A percentile compares a stretch with the other conserved stretches of the same genome.
Conservation (phyloP, 495 filamentous ascomycete genomes). For the Chaetomium cochliodes region DNA sequence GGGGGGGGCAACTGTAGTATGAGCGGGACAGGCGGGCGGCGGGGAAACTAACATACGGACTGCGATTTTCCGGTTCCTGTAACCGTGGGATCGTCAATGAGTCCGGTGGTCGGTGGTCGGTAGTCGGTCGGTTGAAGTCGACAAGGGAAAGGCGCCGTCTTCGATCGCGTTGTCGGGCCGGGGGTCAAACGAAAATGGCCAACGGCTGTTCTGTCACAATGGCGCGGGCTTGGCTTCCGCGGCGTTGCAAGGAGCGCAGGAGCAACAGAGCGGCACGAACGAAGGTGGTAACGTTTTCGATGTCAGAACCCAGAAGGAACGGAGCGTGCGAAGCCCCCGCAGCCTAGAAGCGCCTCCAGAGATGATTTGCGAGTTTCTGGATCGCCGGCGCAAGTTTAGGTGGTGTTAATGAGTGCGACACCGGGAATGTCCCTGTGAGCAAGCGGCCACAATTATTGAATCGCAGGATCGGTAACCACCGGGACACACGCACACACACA, state of each 20-base stretch:
- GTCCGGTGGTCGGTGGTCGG: not conserved
- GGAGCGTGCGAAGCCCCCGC: constrained; percentile 3
- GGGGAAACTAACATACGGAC: constrained; percentile 15
- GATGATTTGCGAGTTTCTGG: constrained; percentile 17
- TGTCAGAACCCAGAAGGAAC: constrained; percentile 5
- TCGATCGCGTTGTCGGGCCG: constrained; percentile 15
- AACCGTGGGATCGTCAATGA: constrained; percentile 16
- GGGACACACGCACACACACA: not conserved
- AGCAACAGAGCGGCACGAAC: not conserved
- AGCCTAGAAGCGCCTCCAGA: constrained; percentile 9
- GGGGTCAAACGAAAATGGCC: constrained; percentile 15
- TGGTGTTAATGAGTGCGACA: constrained; percentile 10
- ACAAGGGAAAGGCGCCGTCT: constrained; percentile 5
- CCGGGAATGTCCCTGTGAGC: constrained; percentile 14
- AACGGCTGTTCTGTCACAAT: constrained; percentile 8
- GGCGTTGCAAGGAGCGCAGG: constrained; percentile 9
- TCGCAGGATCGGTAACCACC: constrained; percentile 32
- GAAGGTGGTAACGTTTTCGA: not conserved
- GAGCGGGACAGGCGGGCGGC: constrained; percentile 2
- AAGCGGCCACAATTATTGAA: constrained; percentile 17
- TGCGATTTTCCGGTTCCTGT: constrained; percentile 16
- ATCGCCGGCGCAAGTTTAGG: not conserved
- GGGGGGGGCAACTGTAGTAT: too few species aligned
- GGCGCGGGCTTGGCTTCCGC: constrained; percentile 17
- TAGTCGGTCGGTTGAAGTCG: constrained; percentile 2